Base-by-base conservation (phyloP, 2,329 filamentous ascomycete species). In the Huntiella savannae region DNA sequence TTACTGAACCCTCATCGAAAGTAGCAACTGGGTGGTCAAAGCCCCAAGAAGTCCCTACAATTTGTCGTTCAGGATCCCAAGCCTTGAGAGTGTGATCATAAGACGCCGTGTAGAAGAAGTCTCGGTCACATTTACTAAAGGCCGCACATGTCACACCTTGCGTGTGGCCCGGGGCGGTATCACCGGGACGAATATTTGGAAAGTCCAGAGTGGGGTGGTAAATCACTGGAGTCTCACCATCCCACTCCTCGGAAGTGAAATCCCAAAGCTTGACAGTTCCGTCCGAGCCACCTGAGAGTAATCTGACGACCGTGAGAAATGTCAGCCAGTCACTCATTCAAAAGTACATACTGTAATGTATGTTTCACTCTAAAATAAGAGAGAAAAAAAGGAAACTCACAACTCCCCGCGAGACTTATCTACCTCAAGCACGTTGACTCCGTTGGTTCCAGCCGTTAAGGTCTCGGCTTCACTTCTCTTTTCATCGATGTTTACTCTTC, bases 241-340 rank as follows among this genome's bases (percentile, higher is more conserved):
- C 66, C 10, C 57, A 58, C 43, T 39, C 35, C 16, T 70, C 64
- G 55, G 93, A 82, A 7, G 22, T 28, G 5, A 95, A 71, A 61
- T 95, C 79, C 87, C 87, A 95, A 40, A 95, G 63, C 53, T 78
- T 82, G 56, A 95, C 75, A 1, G 81, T 82, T 7, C 82, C 83
- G 57, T 94, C 85, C 4, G 83, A 79, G 28, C 87, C 86, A 3
- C 84, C 88, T 0, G 87, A 93, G 2, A 94, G 62, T 51, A 95
- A 69, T 53, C 82, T 81, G 54, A 59, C 57, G 17, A 11, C 11
- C 11, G 15, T 8, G 4, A 33, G 32, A 1, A 15, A 33, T n/a
- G 13, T 15, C 5, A 13, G 37, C 32, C 16, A 41, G 37, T 10
- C 8, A 37, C 6, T 17, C 7, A 33, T 15, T 32, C 15, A 2